phyloP scores from a whole-genome alignment of 192 early-diverging fungal genomes.

The Podila clonocystis region DNA sequence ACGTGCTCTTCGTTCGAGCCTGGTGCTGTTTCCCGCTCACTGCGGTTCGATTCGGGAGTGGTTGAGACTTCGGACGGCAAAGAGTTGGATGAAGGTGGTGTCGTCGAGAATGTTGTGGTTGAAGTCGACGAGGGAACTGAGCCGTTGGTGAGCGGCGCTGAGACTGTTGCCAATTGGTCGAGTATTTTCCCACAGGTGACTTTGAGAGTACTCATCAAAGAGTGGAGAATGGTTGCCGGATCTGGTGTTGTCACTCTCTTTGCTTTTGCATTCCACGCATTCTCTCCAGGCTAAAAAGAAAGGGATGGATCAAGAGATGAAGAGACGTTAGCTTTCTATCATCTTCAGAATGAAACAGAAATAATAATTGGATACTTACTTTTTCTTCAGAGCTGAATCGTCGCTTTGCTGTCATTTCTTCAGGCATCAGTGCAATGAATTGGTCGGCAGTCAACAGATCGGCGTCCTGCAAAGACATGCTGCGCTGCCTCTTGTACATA shows the following conservation, averaged over 20 bases:
- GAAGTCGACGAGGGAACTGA: no score
- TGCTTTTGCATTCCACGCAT: not conserved
- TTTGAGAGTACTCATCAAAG: slow-evolving; percentile 9
- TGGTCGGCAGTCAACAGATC: slow-evolving; percentile 49
- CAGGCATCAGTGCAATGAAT: slow-evolving; percentile 41
- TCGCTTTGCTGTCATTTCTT: slow-evolving; percentile 25
- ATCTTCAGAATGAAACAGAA: not conserved
- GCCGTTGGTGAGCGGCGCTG: not conserved
- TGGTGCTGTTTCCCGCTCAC: no score
- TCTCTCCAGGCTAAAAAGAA: not conserved
- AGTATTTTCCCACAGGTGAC: slow-evolving; percentile 16
- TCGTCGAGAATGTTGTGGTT: not conserved
- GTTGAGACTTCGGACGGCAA: no score
- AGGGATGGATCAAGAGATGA: not conserved
- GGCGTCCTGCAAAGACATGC: slow-evolving; percentile 49
- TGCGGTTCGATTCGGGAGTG: no score
- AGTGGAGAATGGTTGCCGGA: slow-evolving; percentile 4
- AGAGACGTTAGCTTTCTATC: not conserved
- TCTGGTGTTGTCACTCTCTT: slow-evolving; percentile 18
- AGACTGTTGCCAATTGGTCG: slow-evolving; percentile 7
- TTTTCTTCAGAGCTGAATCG: slow-evolving; percentile 48
- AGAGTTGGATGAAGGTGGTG: no score
- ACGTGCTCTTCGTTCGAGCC: no score
- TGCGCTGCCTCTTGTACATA: slow-evolving; percentile 36
- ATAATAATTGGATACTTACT: slow-evolving; percentile 5